Evolutionary conservation across 352 stramenopile genomes (phyloP).

Genomic region (Globisporangium barbulae): DNA sequence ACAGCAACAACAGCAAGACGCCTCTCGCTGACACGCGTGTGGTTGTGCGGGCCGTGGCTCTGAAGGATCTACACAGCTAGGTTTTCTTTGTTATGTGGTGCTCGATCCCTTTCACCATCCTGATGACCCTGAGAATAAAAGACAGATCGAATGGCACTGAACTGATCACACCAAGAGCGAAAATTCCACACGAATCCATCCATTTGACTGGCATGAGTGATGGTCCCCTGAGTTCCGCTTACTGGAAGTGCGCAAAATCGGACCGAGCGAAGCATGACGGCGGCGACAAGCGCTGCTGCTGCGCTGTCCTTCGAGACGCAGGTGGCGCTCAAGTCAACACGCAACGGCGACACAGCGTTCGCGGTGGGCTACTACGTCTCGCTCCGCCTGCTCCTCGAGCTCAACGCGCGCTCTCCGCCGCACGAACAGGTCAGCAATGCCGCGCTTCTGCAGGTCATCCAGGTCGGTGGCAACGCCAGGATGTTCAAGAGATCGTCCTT

Average conservation of each 20-base stretch:
- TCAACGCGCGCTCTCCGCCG: not conserved
- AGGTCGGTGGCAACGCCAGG: conserved; percentile 1
- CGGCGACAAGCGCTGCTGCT: not conserved
- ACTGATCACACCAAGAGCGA: too few species aligned
- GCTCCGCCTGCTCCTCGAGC: not conserved
- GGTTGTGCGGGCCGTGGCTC: too few species aligned
- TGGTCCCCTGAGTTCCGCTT: not conserved
- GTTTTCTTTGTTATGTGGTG: too few species aligned
- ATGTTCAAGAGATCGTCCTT: conserved; percentile 6
- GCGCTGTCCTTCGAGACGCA: conserved; percentile 4
- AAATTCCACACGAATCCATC: not conserved
- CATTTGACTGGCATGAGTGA: conserved; percentile 4
- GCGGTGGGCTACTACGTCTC: conserved; percentile 13
- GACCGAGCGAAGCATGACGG: not conserved
- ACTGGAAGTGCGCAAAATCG: not conserved
- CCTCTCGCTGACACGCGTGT: too few species aligned
- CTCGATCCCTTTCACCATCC: too few species aligned
- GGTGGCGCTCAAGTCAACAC: conserved; percentile 1
- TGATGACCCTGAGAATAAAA: too few species aligned
- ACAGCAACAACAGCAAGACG: too few species aligned
- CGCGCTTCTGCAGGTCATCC: not conserved
- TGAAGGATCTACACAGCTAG: too few species aligned
- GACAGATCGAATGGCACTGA: too few species aligned
- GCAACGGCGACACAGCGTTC: not conserved
- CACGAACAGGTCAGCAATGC: not conserved